These are phyloP conservation scores for Serendipita sp. DNA, from an alignment of 1,284 basidiomycete species.

Conservation along the genomic window DNA sequence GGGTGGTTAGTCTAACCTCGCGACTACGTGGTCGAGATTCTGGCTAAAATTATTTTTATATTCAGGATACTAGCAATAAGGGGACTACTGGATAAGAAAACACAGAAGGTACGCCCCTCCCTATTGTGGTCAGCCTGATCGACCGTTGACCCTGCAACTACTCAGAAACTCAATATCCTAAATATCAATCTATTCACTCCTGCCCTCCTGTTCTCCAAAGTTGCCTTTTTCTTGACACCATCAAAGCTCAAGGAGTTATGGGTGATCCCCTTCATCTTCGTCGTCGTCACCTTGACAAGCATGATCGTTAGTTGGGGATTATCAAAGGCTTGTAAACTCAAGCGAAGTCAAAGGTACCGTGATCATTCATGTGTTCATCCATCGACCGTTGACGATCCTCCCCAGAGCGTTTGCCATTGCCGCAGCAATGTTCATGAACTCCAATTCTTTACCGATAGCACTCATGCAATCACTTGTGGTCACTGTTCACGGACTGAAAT, in stretches of 20 bases:
- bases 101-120: conserved; percentile 55
- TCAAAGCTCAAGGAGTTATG: conserved; percentile 78
- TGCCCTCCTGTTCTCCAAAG: conserved; percentile 84
- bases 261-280: conserved; percentile 74
- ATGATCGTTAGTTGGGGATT: conserved; percentile 26
- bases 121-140: not conserved
- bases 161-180: conserved; percentile 58
- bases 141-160: conserved; percentile 3
- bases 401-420: conserved; percentile 70
- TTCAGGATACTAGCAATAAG: not conserved
- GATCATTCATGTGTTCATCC: not conserved
- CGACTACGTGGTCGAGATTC: not conserved
- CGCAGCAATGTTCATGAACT: conserved; percentile 80
- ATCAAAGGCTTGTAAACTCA: conserved; percentile 24
- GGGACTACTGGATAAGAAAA: conserved; percentile 65
- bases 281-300: conserved; percentile 53
- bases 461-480: conserved; percentile 80
- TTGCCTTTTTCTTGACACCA: conserved; percentile 68
- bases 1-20: not conserved
- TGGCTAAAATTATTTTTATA: not conserved
- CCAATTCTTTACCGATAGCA: conserved; percentile 86
- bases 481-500: conserved; percentile 72
- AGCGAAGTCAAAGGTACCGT: conserved; percentile 25
- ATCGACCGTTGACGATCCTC: not conserved
- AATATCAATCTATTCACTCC: conserved; percentile 88